Evolutionary conservation across 1,284 basidiomycete genomes (phyloP), one percentile per base, ranked within the genome.

Genomic region (Hemileia vastatrix): DNA sequence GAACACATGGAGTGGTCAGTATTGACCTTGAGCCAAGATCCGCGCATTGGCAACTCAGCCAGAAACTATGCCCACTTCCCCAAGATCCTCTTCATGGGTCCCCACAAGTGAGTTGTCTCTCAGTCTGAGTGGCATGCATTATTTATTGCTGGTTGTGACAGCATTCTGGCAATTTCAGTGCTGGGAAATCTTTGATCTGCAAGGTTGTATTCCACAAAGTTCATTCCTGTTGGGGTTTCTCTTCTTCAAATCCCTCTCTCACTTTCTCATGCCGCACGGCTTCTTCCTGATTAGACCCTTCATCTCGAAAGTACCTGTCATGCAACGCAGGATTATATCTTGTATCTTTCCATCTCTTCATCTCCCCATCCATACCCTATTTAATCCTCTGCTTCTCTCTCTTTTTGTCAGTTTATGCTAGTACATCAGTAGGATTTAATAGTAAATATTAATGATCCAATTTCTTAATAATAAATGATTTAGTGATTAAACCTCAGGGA

Each of bases 101-200:
- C 88, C 71, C 82, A 87, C 70, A 86, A 86, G 87, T 87, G 66
- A 60, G 78, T 71, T 50, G 23, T 5, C n/a, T 40, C 9, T 55
- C 24, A 45, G 31, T 31, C 21, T 33, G 18, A 58, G 49, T 57
- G 31, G 50, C 45, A 24, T 33, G 27, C 49, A 45, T 44, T 55
- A 33, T 32, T 64, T 50, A 40, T 48, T 55, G n/a, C 55, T 57
- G 56, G 59, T 70, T 44, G 54, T 47, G 48, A 8, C 6, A 33
- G 4, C 24, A 31, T 32, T 52, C 58, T 3, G 18, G 13, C 31
- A 54, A 54, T 23, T 54, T 49, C 67, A 88, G 93, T 78, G 86
- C 88, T 60, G 94, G 94, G 63, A 98, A 97, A 77, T 88, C 91
- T 21, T 92, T 89, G 32, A 90, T 95, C 64, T 83, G 88, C 70